Evolutionary conservation across 768 basidiomycete genomes (phyloP).

Genomic region (Boletus rufocinnamomeus): DNA sequence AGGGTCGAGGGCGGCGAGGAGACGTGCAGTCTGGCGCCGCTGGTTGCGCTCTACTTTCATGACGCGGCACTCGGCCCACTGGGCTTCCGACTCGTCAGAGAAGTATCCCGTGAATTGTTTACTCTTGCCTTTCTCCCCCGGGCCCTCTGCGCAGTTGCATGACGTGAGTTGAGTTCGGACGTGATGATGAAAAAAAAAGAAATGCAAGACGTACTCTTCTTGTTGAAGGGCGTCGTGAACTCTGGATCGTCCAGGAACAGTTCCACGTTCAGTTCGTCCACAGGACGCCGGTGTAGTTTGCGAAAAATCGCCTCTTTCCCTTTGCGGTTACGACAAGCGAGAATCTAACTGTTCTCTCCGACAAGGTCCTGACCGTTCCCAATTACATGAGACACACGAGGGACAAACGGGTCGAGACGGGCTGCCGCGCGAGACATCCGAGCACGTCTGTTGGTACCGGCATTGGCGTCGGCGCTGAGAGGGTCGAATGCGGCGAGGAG

Average conservation of each 20-base stretch:
- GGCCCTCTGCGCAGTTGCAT: constrained; percentile 20
- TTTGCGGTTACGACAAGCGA: constrained; percentile 48
- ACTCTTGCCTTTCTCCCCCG: constrained; percentile 34
- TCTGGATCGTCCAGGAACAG: constrained; percentile 34
- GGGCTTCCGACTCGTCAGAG: constrained; percentile 57
- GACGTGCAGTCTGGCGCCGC: constrained; percentile 55
- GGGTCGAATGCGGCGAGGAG: too few relatives aligned
- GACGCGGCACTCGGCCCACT: constrained; percentile 80
- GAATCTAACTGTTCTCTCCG: constrained; percentile 56
- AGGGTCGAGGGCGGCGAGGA: constrained; percentile 65
- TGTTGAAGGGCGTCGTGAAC: constrained; percentile 25
- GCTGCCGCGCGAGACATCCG: too few relatives aligned
- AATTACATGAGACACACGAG: constrained; percentile 3
- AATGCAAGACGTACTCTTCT: constrained; percentile 47
- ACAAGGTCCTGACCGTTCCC: constrained; percentile 59
- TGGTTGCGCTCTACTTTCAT: constrained; percentile 81
- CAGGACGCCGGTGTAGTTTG: constrained; percentile 43
- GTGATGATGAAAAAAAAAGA: not conserved
- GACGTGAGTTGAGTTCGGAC: not conserved
- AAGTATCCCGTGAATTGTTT: constrained; percentile 31
- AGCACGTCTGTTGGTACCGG: too few relatives aligned
- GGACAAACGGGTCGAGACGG: not conserved
- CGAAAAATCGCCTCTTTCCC: constrained; percentile 41
- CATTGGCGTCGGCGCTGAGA: too few relatives aligned
- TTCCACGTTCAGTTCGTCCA: constrained; percentile 45